Evolutionary conservation across 305 asterid species (phyloP).

Genomic region (Caryopteris hybrid): DNA sequence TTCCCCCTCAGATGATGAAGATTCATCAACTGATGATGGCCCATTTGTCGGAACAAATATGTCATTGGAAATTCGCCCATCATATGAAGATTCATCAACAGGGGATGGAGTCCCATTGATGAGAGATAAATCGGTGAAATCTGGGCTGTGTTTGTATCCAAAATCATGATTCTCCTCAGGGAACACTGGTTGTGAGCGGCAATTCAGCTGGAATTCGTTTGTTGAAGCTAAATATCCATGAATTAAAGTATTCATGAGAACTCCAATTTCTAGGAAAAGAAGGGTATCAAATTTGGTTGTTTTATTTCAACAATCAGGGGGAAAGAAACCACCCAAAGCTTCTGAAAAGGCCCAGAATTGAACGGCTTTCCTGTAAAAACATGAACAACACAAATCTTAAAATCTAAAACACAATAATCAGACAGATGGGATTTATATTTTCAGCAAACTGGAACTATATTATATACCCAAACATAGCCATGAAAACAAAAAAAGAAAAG

Average conservation of each 20-base stretch:
- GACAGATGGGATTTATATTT: too few relatives aligned
- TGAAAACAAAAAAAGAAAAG: too few relatives aligned
- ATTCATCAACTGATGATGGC: slow-evolving; percentile 4
- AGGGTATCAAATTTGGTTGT: background rate
- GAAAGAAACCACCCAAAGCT: too few relatives aligned
- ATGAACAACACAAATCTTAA: background rate
- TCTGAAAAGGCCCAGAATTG: too few relatives aligned
- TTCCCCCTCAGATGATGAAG: slow-evolving; percentile 33
- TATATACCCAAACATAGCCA: too few relatives aligned
- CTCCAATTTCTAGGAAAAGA: background rate
- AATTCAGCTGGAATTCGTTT: slow-evolving; percentile 23
- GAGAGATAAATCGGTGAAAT: background rate
- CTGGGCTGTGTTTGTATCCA: background rate
- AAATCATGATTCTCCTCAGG: slow-evolving; percentile 16
- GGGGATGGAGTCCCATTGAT: background rate
- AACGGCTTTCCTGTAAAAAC: background rate
- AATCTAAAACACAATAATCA: too few relatives aligned
- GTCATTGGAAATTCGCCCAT: slow-evolving; percentile 9
- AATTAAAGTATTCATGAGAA: slow-evolving; percentile 29
- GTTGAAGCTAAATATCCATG: slow-evolving; percentile 16
- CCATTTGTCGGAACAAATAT: background rate
- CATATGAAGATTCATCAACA: slow-evolving; percentile 14
- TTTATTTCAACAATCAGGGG: too few relatives aligned
- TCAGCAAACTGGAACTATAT: background rate
- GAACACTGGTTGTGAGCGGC: slow-evolving; percentile 13